These are phyloP conservation scores for Umbellularia californica DNA, from an alignment of 164 flowering plant genomes.

Conservation along the genomic window DNA sequence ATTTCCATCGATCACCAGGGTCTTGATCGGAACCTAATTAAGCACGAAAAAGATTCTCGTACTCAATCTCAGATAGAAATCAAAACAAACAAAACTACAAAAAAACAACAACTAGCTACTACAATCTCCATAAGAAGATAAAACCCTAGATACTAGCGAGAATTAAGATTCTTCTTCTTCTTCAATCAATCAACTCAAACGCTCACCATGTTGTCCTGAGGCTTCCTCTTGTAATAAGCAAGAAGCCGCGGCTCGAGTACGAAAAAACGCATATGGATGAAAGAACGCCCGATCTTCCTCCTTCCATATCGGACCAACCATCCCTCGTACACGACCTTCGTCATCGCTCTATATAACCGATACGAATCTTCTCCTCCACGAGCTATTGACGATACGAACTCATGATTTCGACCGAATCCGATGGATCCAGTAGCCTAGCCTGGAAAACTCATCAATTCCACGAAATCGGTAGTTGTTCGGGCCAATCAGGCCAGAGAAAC, in stretches of 20 bases:
- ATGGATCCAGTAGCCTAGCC: neutral
- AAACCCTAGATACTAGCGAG: neutral
- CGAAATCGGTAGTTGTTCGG: neutral
- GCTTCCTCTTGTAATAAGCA: conserved; percentile 95
- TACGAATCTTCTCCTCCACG: neutral
- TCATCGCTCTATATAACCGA: conserved; percentile 19
- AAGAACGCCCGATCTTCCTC: conserved; percentile 96
- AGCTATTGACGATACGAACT: neutral
- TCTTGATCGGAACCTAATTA: conserved; percentile 87
- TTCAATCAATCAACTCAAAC: neutral
- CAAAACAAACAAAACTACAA: too few relatives aligned
- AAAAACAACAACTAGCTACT: too few relatives aligned
- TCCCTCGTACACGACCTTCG: conserved; percentile 94
- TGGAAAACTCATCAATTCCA: neutral
- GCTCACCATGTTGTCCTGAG: conserved; percentile 89
- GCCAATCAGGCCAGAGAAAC: neutral
- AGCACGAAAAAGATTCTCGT: neutral
- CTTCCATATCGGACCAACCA: conserved; percentile 99
- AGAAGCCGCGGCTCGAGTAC: conserved; percentile 87
- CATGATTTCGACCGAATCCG: neutral
- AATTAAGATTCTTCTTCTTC: neutral
- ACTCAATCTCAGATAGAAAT: neutral
- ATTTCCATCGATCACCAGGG: conserved; percentile 86
- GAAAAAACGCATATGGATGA: conserved; percentile 92
- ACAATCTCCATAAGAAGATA: neutral